Base-by-base conservation (phyloP, 352 stramenopile species). In the Phytophthora pini region DNA sequence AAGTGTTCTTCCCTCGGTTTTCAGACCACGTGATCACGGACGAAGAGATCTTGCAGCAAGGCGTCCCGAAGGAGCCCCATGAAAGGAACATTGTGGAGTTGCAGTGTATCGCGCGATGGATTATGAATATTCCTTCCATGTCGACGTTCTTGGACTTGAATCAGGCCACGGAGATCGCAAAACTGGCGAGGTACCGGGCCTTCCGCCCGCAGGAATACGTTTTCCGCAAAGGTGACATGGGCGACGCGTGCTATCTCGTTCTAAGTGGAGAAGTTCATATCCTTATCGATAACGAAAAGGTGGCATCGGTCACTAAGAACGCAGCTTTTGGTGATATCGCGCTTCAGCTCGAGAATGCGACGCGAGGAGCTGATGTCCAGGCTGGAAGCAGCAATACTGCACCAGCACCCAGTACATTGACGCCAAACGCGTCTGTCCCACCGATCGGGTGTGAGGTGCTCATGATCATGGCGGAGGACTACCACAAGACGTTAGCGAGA, bases 111-210 rank as follows among this genome's bases (percentile, higher is more conserved):
- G 82, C 80, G 15, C 80, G 82, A 5, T 92, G 83, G 83, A 88
- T 92, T 56, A 84, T 92, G 75, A 85, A 85, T 32, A 89, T 90
- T 29, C 79, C 83, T 24, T 89, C 80, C 29, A 88, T 90, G 79
- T 70, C 72, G 45, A 74, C 79, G 8, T 88, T 79, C 46, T 76
- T 92, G 24, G 82, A 92, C 53, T 72, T 89, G 34, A 82, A 75
- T 27, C 83, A 92, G 44, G 83, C 83, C 6, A 87, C 75, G 0
- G 83, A 92, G 51, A 89, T 92, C 57, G 83, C 83, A 29, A 92
- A 90, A 52, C 65, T 88, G 27, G 77, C 80, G 22, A 71, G 68
- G 12, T 90, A 88, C 46, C 57, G 82, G 44, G 57, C 61, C n/a
- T 84, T 87, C 51, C 62, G 71, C 12, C 77, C 83, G 7, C 66